Percentiles rank a stretch among this genome's conserved stretches.
Evolutionary conservation across 164 flowering plant species (phyloP).

Genomic region (Nelumbo lutea): DNA sequence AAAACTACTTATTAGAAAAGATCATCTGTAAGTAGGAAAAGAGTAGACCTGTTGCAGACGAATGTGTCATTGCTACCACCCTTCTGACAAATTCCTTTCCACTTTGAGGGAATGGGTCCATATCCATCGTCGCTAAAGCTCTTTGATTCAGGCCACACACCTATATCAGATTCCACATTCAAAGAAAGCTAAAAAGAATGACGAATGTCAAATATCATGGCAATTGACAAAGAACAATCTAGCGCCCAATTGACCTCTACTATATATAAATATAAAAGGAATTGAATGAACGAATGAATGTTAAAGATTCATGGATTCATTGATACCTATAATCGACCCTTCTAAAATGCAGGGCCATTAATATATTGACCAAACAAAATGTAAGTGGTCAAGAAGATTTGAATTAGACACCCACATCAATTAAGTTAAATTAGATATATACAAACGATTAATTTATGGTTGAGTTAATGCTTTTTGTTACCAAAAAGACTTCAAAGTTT

Average conservation of each 20-base stretch:
- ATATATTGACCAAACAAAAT: too few relatives aligned
- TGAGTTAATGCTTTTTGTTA: too few relatives aligned
- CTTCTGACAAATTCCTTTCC: constrained; percentile 62
- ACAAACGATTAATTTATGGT: too few relatives aligned
- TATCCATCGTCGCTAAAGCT: constrained; percentile 62
- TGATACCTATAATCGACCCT: too few relatives aligned
- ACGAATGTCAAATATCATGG: constrained; percentile 17
- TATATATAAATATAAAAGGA: not conserved
- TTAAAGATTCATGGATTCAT: too few relatives aligned
- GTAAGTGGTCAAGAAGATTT: too few relatives aligned
- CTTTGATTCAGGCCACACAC: constrained; percentile 76
- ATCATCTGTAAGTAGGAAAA: not conserved
- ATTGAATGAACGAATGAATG: not conserved
- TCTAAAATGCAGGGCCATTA: too few relatives aligned
- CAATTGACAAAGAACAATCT: constrained; percentile 12
- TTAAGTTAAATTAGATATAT: too few relatives aligned
- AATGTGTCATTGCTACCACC: not conserved
- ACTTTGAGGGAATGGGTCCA: constrained; percentile 59
- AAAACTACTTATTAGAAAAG: not conserved
- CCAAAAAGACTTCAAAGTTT: too few relatives aligned
- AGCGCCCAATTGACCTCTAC: not conserved
- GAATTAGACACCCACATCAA: too few relatives aligned
- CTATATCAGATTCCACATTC: constrained; percentile 17
- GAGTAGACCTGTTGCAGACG: not conserved
- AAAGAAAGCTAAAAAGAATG: not conserved